Percentiles rank a stretch among this genome's conserved stretches.
Conservation (phyloP, 441 rosid genomes). For the Adansonia gregorii region DNA sequence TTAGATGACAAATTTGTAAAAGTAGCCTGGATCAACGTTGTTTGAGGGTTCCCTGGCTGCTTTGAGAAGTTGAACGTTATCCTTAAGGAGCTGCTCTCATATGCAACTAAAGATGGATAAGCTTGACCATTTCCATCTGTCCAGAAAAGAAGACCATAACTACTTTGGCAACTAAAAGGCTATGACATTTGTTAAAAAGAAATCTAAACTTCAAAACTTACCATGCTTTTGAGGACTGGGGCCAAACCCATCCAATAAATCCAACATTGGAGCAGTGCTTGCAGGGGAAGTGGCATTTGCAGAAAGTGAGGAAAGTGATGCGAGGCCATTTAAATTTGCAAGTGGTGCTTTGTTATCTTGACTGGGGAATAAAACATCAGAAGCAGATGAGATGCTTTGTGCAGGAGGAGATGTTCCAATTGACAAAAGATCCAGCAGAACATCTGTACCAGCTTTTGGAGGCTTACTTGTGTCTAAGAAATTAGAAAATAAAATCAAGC, state of each 20-base stretch:
- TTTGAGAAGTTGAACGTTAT: conserved; percentile 82
- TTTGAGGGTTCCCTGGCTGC: conserved; percentile 70
- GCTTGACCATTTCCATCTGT: conserved; percentile 79
- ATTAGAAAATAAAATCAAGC: conserved; percentile 19
- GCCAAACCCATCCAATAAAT: conserved; percentile 82
- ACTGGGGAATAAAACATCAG: conserved; percentile 61
- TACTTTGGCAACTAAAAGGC: not conserved
- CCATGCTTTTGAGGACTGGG: conserved; percentile 66
- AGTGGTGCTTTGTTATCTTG: conserved; percentile 44
- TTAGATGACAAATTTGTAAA: conserved; percentile 74
- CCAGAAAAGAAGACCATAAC: conserved; percentile 24
- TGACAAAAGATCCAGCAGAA: conserved; percentile 83
- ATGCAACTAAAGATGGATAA: conserved; percentile 79
- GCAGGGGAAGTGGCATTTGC: conserved; percentile 45
- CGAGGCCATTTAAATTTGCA: conserved; percentile 51
- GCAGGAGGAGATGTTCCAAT: conserved; percentile 68
- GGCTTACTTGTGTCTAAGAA: conserved; percentile 61
- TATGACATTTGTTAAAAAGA: conserved; percentile 26
- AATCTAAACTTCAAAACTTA: conserved; percentile 33
- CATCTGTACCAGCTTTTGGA: conserved; percentile 76
- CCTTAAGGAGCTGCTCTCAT: conserved; percentile 79
- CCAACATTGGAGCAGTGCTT: conserved; percentile 64
- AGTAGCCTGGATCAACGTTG: conserved; percentile 67
- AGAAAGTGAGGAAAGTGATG: conserved; percentile 47
- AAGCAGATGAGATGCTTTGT: conserved; percentile 52